phyloP scores from a whole-genome alignment of 2,329 filamentous ascomycete species.

The Pseudodiploospora longispora region DNA sequence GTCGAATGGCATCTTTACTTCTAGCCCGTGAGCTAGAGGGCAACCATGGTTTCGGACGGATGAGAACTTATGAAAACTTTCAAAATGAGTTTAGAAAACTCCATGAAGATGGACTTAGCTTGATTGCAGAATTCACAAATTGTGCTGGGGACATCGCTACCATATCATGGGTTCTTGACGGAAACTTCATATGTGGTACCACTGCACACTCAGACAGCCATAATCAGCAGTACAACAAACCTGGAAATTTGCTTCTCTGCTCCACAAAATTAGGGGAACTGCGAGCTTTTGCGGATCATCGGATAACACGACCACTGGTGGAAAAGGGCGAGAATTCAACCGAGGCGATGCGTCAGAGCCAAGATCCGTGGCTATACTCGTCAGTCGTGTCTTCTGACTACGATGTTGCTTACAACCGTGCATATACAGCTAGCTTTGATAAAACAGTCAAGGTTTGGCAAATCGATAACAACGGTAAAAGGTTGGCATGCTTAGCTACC shows the following conservation, averaged over 20 bases:
- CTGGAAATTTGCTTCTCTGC: slow-evolving; percentile 52
- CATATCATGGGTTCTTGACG: slow-evolving; percentile 46
- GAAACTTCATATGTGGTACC: slow-evolving; percentile 53
- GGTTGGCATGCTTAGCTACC: slow-evolving; percentile 35
- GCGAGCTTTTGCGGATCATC: slow-evolving; percentile 47
- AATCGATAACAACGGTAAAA: slow-evolving; percentile 26
- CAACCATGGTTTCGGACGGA: slow-evolving; percentile 32
- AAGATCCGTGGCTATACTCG: slow-evolving; percentile 56
- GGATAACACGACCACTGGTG: slow-evolving; percentile 46
- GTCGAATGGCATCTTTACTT: slow-evolving; percentile 32
- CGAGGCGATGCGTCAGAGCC: slow-evolving; percentile 47
- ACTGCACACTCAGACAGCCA: slow-evolving; percentile 54
- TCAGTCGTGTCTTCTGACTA: slow-evolving; percentile 56
- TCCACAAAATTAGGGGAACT: slow-evolving; percentile 37
- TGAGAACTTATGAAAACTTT: slow-evolving; percentile 35
- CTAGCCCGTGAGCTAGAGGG: slow-evolving; percentile 43
- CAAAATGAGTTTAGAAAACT: slow-evolving; percentile 34
- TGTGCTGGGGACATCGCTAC: slow-evolving; percentile 55
- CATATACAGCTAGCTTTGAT: slow-evolving; percentile 56
- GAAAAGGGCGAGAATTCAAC: slow-evolving; percentile 46
- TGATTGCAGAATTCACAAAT: slow-evolving; percentile 48
- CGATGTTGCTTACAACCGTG: slow-evolving; percentile 34
- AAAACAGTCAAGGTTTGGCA: slow-evolving; percentile 53
- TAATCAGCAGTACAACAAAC: slow-evolving; percentile 60
- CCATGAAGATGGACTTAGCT: slow-evolving; percentile 43